Base-by-base conservation (phyloP, 345 rosid species). In the Turritis glabra region DNA sequence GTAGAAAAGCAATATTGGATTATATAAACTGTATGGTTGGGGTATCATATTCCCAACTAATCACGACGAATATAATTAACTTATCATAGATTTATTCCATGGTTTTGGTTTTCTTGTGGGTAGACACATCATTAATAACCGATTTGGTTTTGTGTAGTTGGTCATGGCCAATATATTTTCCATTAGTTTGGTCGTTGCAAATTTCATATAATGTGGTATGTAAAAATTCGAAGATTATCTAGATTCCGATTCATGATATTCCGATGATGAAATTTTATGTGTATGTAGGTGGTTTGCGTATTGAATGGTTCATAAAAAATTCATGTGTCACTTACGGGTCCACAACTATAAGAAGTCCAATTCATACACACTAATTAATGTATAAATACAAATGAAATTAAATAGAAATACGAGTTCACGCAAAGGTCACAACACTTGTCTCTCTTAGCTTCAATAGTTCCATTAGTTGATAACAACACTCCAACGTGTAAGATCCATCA, bases 21-120 rank as follows among this genome's bases (percentile, higher is more conserved):
- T 68, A 60, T 54, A 69, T 54, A 41, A 69, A 27, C 38, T 46
- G 37, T 58, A 51, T 70, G 53, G 71, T 76, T 76, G 59, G 59
- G 71, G 80, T 53, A 76, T 76, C 80, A 63, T 46, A 76, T 76
- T 69, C 75, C 66, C 75, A 76, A 76, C 75, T 69, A 76, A 76
- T 69, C 71, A 61, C 37, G 71, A 33, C 23, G 62, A 69, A 43
- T 76, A 69, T 69, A 59, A 75, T 67, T 67, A 67, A 75, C 67
- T 47, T 66, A 74, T 35, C 15, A 60, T 23, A 23, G 13, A n/a
- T 63, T 10, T 32, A 41, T 61, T 58, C 73, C 35, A 69, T 52
- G 4, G 37, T 40, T 52, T 61, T 41, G 5, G 48, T 68, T 53
- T 60, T 68, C 38, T 51, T 60, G 30, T 30, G 23, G 37, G 48